Evolutionary conservation across 176 grass and related monocot species (phyloP), one percentile per base, ranked within the genome.

Genomic region (Triticum dicoccoides): DNA sequence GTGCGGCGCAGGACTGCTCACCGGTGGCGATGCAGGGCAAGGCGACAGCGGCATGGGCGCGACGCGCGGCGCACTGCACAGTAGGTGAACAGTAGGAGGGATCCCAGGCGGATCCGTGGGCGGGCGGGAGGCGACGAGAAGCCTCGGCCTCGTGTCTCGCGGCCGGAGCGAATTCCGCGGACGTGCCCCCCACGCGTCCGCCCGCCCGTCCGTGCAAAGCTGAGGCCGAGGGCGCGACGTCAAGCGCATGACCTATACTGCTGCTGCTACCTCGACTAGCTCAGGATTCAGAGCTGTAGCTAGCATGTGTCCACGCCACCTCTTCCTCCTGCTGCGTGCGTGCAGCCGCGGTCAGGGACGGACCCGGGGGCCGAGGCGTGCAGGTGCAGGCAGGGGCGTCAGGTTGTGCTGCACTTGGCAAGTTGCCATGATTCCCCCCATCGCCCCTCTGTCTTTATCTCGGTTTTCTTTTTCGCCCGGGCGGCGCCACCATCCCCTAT

Each of bases 261-360:
- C 63, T 65, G 11, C 62, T 65, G 11, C 62, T 65, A 30, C 82
- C 76, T 90, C 86, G 56, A 88, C 88, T 65, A 66, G 64, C 64
- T 8, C 64, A 29, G 65, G 29, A 34, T 67, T 67, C 29, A 67
- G 65, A 67, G 65, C 29, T 64, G 65, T 32, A 68, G 30, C 65
- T 68, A 33, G 65, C 65, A 18, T 68, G 65, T 68, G 65, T 35
- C 65, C 30, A 68, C 65, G 65, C 65, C 65, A 34, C 65, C 65
- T 33, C 32, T 30, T 9, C 29, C 65, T 4, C 32, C 29, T 32
- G 15, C 29, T 68, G 30, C 30, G 65, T 7, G 13, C 54, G 65
- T 67, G 64, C 64, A 34, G 65, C 65, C 30, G 15, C 6, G 54
- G 54, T 58, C 54, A 58, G 54, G 54, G 54, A 18, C 54, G 21